Evolutionary conservation across 441 rosid species (phyloP), one percentile per base, ranked within the genome.

Genomic region (Syzygium malaccense): DNA sequence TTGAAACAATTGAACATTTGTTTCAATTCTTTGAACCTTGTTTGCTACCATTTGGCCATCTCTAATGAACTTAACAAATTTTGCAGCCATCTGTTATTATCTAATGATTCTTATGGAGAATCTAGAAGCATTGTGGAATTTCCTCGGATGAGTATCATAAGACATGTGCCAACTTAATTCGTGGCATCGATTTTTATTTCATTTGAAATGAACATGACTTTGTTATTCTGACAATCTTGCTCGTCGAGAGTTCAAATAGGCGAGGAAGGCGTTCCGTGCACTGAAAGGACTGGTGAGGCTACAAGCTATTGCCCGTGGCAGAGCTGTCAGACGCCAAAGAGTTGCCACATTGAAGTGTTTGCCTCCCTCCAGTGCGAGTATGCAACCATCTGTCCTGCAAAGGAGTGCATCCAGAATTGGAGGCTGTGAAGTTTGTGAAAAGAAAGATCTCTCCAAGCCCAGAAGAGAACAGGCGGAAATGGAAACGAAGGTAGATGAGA

Each of bases 281-380:
- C 86, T 98, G 53, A 96, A 95, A 90, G 99, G 98, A 87, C 80
- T 96, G 28, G 98, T 96, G 90, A 95, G 91, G 94, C 96, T 98
- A 64, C 99, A 98, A 94, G 98, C 99, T 33, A 92, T 96, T 85
- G 95, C 93, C 54, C 97, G 99, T n/a, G 99, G 99, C 28, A 89
- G 90, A 91, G 95, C 94, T 57, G 97, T 93, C 87, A 94, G 99
- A 87, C 92, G 95, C 78, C 91, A 90, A 84, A 53, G 89, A 45
- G 83, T 85, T 62, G 75, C 37, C 87, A 88, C 62, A 48, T 4
- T 90, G 88, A 91, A 93, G 87, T 83, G 85, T 87, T 89, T 88
- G 64, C 90, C 62, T 33, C 51, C 90, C 18, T 91, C 91, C 32
- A 91, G 79, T 78, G 62, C 55, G 60, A 89, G 92, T 87, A 89